phyloP scores from a whole-genome alignment of 1,284 basidiomycete species.

The Melanopsichium pennsylvanicum region DNA sequence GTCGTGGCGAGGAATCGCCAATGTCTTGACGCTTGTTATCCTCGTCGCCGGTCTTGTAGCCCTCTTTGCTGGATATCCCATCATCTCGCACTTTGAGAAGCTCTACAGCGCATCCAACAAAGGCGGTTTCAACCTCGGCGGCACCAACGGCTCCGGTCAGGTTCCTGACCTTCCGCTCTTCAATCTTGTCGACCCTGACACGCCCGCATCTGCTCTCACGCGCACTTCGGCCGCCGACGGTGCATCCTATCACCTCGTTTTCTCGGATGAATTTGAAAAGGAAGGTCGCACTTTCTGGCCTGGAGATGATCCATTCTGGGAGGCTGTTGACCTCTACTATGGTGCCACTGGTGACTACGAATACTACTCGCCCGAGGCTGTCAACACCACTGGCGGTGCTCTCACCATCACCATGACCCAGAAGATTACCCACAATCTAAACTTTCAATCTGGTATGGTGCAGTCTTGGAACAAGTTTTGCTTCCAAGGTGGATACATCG shows the following conservation, averaged over 20 bases:
- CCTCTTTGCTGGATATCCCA: conserved; percentile 55
- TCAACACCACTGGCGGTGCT: conserved; percentile 54
- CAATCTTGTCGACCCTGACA: conserved; percentile 50
- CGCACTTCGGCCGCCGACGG: conserved; percentile 32
- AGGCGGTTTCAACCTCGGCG: conserved; percentile 73
- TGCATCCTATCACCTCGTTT: conserved; percentile 51
- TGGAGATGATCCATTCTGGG: conserved; percentile 60
- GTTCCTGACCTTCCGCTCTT: conserved; percentile 50
- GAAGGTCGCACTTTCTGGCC: conserved; percentile 60
- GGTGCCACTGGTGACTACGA: conserved; percentile 52
- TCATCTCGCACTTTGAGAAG: conserved; percentile 45
- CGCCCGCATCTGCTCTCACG: conserved; percentile 34
- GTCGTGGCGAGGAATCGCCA: conserved; percentile 44
- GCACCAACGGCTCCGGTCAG: conserved; percentile 67
- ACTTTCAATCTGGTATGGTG: conserved; percentile 61
- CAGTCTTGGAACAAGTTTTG: conserved; percentile 64
- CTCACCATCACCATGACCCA: conserved; percentile 51
- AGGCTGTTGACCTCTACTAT: conserved; percentile 57
- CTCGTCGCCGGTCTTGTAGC: conserved; percentile 40
- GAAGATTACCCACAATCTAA: conserved; percentile 49
- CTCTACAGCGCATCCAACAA: conserved; percentile 8
- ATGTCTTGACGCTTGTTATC: conserved; percentile 40
- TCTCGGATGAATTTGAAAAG: conserved; percentile 57
- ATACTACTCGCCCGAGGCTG: conserved; percentile 49
- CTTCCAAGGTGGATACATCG: conserved; percentile 65